Conservation (phyloP, 2,329 filamentous ascomycete species). For the Fulvia fulva region DNA sequence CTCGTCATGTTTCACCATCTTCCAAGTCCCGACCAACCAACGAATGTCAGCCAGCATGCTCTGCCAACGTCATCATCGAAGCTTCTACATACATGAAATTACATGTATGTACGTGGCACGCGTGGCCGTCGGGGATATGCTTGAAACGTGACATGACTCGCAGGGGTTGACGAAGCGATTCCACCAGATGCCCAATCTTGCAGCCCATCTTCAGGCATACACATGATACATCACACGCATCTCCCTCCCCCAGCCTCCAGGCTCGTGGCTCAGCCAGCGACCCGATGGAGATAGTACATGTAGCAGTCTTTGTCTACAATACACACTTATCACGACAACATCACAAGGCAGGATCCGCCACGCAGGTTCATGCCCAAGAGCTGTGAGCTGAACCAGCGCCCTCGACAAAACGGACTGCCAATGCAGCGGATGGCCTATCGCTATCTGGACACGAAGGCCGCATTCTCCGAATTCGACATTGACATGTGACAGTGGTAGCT, state of each 20-base stretch:
- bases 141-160: background rate
- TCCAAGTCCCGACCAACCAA: background rate
- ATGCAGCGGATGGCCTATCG: too few relatives aligned
- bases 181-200: background rate
- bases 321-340: too few relatives aligned
- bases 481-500: background rate
- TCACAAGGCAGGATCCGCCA: too few relatives aligned
- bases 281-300: background rate
- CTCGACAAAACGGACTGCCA: too few relatives aligned
- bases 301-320: background rate
- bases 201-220: background rate
- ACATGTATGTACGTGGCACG: too few relatives aligned
- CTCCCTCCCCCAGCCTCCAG: background rate
- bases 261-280: background rate
- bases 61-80: slow-evolving; percentile 2
- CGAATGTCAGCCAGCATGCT: background rate
- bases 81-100: background rate
- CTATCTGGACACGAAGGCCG: too few relatives aligned
- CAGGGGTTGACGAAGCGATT: background rate
- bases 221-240: background rate
- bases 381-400: too few relatives aligned
- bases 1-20: background rate
- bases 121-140: background rate
- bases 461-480: background rate
- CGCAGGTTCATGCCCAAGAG: too few relatives aligned